These are phyloP conservation scores for Jatropha podagrica DNA, from an alignment of 441 rosid species.

Conservation along the genomic window DNA sequence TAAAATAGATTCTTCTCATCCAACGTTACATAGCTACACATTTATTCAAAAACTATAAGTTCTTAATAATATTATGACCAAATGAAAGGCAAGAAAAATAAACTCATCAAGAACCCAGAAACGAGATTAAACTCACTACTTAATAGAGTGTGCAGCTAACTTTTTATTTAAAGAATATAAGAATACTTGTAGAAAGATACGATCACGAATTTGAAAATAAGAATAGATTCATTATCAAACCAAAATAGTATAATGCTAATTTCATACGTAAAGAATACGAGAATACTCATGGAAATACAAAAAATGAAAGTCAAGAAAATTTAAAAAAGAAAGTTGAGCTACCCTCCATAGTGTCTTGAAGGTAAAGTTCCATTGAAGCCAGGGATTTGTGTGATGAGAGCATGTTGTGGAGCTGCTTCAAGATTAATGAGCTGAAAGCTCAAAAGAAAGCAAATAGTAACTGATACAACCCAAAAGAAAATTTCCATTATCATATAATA, in stretches of 20 bases:
- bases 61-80: too few species aligned
- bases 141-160: too few species aligned
- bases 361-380: constrained; percentile 55
- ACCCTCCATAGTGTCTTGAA: constrained; percentile 61
- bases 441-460: constrained; percentile 12
- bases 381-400: constrained; percentile 45
- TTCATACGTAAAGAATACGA: too few species aligned
- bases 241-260: too few species aligned
- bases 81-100: not conserved
- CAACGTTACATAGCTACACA: constrained; percentile 45
- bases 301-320: too few species aligned
- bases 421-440: not conserved
- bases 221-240: too few species aligned
- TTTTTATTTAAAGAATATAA: too few species aligned
- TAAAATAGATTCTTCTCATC: constrained; percentile 51
- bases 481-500: not conserved
- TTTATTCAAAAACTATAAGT: too few species aligned
- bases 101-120: not conserved
- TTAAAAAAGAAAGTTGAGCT: not conserved
- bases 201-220: too few species aligned
- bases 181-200: too few species aligned
- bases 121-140: too few species aligned
- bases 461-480: not conserved
- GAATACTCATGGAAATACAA: too few species aligned
- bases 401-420: constrained; percentile 35